Evolutionary conservation across 1,139 yeast species (phyloP).

Genomic region (Yarrowia galli): DNA sequence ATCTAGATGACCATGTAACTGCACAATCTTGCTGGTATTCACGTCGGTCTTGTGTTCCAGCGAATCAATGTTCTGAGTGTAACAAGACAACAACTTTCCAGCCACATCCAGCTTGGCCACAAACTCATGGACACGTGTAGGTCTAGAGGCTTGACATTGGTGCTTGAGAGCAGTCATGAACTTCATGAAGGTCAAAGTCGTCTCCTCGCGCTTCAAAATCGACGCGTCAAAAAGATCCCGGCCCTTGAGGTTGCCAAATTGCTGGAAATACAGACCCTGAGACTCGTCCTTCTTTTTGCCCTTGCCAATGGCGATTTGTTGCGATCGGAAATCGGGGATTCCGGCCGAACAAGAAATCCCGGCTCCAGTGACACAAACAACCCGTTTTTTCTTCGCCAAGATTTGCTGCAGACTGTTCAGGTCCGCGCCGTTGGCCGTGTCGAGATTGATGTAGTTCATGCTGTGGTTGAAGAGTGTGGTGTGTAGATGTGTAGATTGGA

Average conservation of each 20-base stretch:
- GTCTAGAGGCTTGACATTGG: conserved; percentile 68
- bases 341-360: conserved; percentile 94
- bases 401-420: conserved; percentile 27
- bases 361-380: conserved; percentile 66
- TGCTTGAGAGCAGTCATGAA: conserved; percentile 77
- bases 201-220: conserved; percentile 70
- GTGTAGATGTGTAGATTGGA: neutral
- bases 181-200: conserved; percentile 74
- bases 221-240: conserved; percentile 90
- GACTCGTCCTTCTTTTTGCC: conserved; percentile 18
- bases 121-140: conserved; percentile 85
- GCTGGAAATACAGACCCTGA: conserved; percentile 42
- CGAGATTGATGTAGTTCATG: conserved; percentile 17
- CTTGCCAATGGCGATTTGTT: conserved; percentile 11
- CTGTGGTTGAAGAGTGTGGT: neutral
- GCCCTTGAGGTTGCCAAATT: conserved; percentile 62
- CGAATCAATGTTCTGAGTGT: conserved; percentile 79
- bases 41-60: conserved; percentile 58
- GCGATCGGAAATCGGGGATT: conserved; percentile 85
- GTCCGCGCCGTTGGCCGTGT: conserved; percentile 14
- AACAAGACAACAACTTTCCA: conserved; percentile 78
- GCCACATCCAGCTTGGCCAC: conserved; percentile 69
- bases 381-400: conserved; percentile 15
- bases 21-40: conserved; percentile 69
- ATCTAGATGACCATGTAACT: conserved; percentile 88